Conservation (phyloP, 176 grass and related monocot species). For the Paspalum notatum region DNA sequence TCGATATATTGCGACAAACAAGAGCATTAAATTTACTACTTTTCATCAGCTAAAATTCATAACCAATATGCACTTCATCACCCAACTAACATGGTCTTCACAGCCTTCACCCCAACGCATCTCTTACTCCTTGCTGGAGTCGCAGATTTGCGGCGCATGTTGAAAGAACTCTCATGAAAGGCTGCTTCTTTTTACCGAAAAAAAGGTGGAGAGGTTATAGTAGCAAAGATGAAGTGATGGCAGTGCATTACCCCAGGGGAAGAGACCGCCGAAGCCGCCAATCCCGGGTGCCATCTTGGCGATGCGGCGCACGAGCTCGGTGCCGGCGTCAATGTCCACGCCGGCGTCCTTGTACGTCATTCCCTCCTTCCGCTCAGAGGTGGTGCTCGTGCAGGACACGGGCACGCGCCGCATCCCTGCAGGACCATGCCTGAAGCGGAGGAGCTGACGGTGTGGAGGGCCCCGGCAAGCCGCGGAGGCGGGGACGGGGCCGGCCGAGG, state of each 20-base stretch:
- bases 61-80: background rate
- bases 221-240: background rate
- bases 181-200: background rate
- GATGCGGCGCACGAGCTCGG: constrained; percentile 87
- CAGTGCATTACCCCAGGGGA: constrained; percentile 50
- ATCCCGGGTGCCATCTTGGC: constrained; percentile 80
- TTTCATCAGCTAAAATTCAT: background rate
- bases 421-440: background rate
- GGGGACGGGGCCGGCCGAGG: background rate
- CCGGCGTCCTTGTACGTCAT: constrained; percentile 85
- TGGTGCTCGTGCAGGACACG: constrained; percentile 40
- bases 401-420: constrained; percentile 23
- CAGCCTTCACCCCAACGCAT: background rate
- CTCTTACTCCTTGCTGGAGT: background rate
- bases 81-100: background rate
- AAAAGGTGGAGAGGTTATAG: background rate
- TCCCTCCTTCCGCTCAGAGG: constrained; percentile 4
- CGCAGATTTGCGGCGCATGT: background rate
- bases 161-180: background rate
- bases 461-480: background rate
- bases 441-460: background rate
- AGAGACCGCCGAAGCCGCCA: constrained; percentile 91
- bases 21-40: background rate
- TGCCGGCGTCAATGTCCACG: constrained; percentile 84
- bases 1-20: background rate